Evolutionary conservation across 805 yeast species (phyloP).

Genomic region (Candida wancherniae): DNA sequence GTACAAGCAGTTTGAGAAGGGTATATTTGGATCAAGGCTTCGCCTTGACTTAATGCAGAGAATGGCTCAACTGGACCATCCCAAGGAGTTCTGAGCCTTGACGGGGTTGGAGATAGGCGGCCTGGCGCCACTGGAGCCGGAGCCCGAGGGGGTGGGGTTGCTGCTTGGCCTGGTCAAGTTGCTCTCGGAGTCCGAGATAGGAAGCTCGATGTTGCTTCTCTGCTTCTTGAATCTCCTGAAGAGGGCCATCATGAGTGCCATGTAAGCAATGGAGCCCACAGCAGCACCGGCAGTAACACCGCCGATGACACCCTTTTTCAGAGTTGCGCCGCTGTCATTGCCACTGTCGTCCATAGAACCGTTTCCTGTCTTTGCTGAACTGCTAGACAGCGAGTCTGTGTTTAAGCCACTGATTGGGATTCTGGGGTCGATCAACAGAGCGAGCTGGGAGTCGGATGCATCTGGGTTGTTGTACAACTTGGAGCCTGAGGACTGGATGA

Average conservation of each 20-base stretch:
- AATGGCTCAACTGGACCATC: conserved; percentile 44
- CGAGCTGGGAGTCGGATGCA: conserved; percentile 51
- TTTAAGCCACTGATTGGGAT: conserved; percentile 52
- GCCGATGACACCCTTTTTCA: conserved; percentile 45
- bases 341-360: conserved; percentile 33
- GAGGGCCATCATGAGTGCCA: conserved; percentile 53
- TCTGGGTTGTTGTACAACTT: conserved; percentile 56
- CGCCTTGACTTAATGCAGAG: neutral
- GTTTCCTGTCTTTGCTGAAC: conserved; percentile 15
- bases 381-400: conserved; percentile 11
- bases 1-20: too few relatives aligned
- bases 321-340: conserved; percentile 8
- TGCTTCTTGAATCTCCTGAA: conserved; percentile 45
- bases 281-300: conserved; percentile 84
- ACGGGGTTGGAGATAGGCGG: conserved; percentile 61
- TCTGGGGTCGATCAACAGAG: conserved; percentile 65
- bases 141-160: conserved; percentile 6
- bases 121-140: conserved; percentile 29
- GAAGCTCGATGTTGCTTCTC: conserved; percentile 36
- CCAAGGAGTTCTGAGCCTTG: conserved; percentile 65
- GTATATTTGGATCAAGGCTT: too few relatives aligned
- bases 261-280: conserved; percentile 66
- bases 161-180: conserved; percentile 24
- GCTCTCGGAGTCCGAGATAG: conserved; percentile 38
- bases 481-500: conserved; percentile 51